These are phyloP conservation scores for Nannochloris sp. DNA, from an alignment of 139 green algal species.

Conservation along the genomic window DNA sequence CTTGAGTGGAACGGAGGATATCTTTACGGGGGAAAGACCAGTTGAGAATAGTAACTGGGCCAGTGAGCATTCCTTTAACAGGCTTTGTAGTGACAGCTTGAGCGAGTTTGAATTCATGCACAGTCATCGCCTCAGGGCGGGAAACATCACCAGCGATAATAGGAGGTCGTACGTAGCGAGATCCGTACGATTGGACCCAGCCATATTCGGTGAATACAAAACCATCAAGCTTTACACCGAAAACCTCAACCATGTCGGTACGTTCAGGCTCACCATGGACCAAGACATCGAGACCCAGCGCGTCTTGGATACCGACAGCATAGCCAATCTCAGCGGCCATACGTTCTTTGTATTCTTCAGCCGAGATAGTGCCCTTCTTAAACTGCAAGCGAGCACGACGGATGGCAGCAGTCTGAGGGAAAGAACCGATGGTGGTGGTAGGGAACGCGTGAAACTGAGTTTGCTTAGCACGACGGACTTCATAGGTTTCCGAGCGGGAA, in stretches of 20 bases:
- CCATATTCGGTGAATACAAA: conserved; percentile 56
- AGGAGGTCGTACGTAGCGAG: conserved; percentile 79
- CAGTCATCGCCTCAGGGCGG: conserved; percentile 65
- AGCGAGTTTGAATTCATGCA: conserved; percentile 68
- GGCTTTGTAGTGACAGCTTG: conserved; percentile 64
- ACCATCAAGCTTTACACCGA: conserved; percentile 74
- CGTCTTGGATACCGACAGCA: conserved; percentile 45
- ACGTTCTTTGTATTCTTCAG: conserved; percentile 50
- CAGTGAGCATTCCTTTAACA: conserved; percentile 92
- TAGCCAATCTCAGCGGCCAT: conserved; percentile 58
- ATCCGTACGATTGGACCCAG: conserved; percentile 81
- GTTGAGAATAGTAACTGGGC: conserved; percentile 88
- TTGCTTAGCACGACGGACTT: conserved; percentile 49
- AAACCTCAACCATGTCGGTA: conserved; percentile 81
- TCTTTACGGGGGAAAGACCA: conserved; percentile 88
- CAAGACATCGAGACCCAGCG: conserved; percentile 77
- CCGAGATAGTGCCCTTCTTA: conserved; percentile 49
- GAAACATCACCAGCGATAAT: conserved; percentile 70
- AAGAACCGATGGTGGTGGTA: conserved; percentile 85
- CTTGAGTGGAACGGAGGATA: conserved; percentile 54
- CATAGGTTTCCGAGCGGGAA: conserved; percentile 38
- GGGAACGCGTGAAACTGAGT: conserved; percentile 53
- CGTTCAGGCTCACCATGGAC: conserved; percentile 88
- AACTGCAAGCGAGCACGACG: conserved; percentile 44
- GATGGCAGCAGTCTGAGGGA: conserved; percentile 79